phyloP scores from a whole-genome alignment of 2,329 filamentous ascomycete genomes.

The Macrophomina pseudophaseolina region DNA sequence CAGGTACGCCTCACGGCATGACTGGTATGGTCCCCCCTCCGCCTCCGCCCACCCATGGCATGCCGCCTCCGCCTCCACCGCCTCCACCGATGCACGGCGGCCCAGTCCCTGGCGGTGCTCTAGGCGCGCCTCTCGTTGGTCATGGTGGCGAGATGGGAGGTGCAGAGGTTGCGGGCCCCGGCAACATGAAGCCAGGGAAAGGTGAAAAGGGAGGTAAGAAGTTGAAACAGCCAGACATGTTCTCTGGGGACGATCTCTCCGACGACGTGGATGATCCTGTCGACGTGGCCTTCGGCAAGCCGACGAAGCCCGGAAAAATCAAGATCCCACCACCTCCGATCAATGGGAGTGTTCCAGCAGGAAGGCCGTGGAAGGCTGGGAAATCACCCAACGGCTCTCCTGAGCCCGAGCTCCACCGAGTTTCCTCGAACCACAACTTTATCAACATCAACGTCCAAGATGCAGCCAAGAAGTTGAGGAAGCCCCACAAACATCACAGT shows the following conservation, averaged over 20 bases:
- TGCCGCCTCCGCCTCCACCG: constrained; percentile 2
- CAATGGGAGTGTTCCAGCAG: background rate
- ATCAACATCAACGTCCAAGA: constrained; percentile 4
- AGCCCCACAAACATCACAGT: background rate
- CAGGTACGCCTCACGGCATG: background rate
- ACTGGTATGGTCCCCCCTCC: background rate
- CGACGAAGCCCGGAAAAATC: background rate
- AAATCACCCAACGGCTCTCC: background rate
- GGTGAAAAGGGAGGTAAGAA: background rate
- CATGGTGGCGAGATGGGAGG: background rate
- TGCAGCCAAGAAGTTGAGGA: background rate
- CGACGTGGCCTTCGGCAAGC: background rate
- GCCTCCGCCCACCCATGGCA: background rate
- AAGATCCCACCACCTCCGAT: background rate
- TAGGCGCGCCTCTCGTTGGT: no score
- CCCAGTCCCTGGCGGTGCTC: no score
- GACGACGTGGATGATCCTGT: background rate
- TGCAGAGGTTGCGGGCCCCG: no score
- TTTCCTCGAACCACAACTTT: constrained; percentile 1
- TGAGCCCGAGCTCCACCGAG: background rate
- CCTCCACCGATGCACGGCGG: background rate
- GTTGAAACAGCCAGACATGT: background rate
- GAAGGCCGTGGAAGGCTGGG: background rate
- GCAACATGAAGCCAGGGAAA: background rate
- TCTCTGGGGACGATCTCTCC: background rate